Evolutionary conservation across 2,329 filamentous ascomycete genomes (phyloP).

Genomic region (Aspergillus hortae): DNA sequence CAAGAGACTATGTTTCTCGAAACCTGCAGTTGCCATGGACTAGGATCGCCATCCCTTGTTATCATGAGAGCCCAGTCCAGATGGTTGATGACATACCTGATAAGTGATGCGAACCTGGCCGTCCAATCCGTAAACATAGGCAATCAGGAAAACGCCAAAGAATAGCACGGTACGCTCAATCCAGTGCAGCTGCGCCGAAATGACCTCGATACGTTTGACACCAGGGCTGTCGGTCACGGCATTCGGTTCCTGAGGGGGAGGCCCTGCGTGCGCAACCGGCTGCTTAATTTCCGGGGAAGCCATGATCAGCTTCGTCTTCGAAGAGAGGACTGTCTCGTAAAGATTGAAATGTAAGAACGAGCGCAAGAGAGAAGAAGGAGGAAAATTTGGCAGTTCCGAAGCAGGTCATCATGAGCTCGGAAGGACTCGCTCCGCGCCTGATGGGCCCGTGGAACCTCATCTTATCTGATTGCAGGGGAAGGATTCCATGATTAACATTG

Average conservation of each 20-base stretch:
- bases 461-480: background rate
- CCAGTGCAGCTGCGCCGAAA: constrained; percentile 51
- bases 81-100: constrained; percentile 27
- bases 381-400: background rate
- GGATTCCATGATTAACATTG: background rate
- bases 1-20: constrained; percentile 53
- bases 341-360: too few species aligned
- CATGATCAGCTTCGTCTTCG: too few species aligned
- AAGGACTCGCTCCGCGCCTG: background rate
- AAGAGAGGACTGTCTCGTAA: too few species aligned
- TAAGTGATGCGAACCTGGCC: constrained; percentile 53
- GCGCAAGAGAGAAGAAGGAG: background rate
- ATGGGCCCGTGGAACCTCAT: background rate
- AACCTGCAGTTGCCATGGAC: constrained; percentile 53
- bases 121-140: constrained; percentile 63
- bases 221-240: constrained; percentile 40
- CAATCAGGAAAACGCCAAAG: constrained; percentile 58
- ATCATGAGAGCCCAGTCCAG: too few species aligned
- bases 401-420: background rate
- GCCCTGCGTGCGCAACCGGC: background rate
- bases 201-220: constrained; percentile 58
- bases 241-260: background rate
- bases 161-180: constrained; percentile 57
- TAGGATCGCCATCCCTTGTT: constrained; percentile 1
- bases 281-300: background rate